Evolutionary conservation across 2,329 filamentous ascomycete genomes (phyloP).

Genomic region (Fusarium tuaranense): DNA sequence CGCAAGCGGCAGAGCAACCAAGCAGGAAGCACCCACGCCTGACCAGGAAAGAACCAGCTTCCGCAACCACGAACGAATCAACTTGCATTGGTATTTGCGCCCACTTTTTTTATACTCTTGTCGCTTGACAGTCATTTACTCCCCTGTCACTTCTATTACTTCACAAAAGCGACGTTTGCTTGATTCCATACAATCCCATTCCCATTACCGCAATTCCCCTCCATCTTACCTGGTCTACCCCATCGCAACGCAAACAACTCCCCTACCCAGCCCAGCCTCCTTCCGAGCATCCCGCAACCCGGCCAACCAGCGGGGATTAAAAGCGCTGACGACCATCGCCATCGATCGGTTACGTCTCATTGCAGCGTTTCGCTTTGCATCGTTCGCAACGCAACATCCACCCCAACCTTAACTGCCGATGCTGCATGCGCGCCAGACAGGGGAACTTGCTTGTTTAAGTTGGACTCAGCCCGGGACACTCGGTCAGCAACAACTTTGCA

Average conservation of each 20-base stretch:
- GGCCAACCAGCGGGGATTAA: slow-evolving; percentile 41
- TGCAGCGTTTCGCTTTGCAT: slow-evolving; percentile 38
- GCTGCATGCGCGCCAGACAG: slow-evolving; percentile 40
- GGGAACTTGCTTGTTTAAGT: slow-evolving; percentile 29
- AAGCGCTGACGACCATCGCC: slow-evolving; percentile 29
- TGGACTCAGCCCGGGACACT: slow-evolving; percentile 31
- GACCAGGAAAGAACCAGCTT: slow-evolving; percentile 32
- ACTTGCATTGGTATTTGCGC: slow-evolving; percentile 4
- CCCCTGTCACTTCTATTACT: slow-evolving; percentile 1
- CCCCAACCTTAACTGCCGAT: slow-evolving; percentile 33
- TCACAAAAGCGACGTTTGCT: not conserved
- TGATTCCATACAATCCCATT: slow-evolving; percentile 8
- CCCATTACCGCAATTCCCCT: slow-evolving; percentile 24
- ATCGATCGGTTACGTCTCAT: slow-evolving; percentile 35
- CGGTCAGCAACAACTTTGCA: slow-evolving; percentile 23
- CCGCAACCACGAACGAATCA: slow-evolving; percentile 15
- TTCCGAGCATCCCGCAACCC: slow-evolving; percentile 34
- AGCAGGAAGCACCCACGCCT: slow-evolving; percentile 35
- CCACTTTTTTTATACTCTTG: slow-evolving; percentile 27
- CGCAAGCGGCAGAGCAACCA: slow-evolving; percentile 41
- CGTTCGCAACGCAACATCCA: slow-evolving; percentile 35
- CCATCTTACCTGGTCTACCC: slow-evolving; percentile 15
- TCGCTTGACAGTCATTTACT: not conserved
- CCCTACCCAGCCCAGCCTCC: slow-evolving; percentile 19
- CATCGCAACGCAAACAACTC: slow-evolving; percentile 13